These are phyloP conservation scores for Tilletiopsis washingtonensis DNA, from an alignment of 1,284 basidiomycete species.

Conservation along the genomic window DNA sequence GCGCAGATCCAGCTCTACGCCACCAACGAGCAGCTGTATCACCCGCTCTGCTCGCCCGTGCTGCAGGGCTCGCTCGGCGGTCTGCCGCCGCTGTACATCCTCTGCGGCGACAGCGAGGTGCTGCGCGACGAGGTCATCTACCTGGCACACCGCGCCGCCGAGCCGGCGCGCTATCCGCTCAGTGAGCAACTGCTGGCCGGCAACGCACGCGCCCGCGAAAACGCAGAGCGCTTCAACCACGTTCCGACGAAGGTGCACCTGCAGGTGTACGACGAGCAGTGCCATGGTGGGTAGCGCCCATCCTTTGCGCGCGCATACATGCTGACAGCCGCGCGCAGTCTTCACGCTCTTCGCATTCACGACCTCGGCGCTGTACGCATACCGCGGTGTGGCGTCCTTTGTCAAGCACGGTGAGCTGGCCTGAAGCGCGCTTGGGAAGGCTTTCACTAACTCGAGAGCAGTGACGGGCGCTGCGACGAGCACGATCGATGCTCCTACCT, in stretches of 20 bases:
- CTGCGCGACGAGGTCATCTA: conserved; percentile 78
- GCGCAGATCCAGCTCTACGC: conserved; percentile 80
- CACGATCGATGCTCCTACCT: conserved; percentile 24
- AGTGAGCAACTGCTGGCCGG: conserved; percentile 55
- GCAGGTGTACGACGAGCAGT: conserved; percentile 55
- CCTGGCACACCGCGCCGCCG: conserved; percentile 76
- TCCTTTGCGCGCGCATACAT: too few relatives aligned
- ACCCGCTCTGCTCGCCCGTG: conserved; percentile 77
- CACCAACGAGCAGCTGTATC: conserved; percentile 70
- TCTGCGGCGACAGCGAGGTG: conserved; percentile 80
- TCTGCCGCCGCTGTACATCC: conserved; percentile 74
- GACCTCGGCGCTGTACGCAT: conserved; percentile 48
- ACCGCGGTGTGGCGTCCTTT: conserved; percentile 47
- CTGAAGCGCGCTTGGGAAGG: too few relatives aligned
- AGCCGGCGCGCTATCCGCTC: conserved; percentile 67
- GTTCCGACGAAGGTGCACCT: conserved; percentile 80
- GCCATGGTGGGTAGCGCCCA: too few relatives aligned
- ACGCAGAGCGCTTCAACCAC: conserved; percentile 48
- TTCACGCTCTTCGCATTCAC: conserved; percentile 50
- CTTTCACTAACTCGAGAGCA: too few relatives aligned
- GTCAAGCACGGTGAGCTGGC: too few relatives aligned
- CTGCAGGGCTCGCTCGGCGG: conserved; percentile 74
- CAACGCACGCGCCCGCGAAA: conserved; percentile 47
- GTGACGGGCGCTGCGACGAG: conserved; percentile 41
- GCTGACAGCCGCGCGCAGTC: too few relatives aligned